Conservation (phyloP, 163 green algal genomes). For the Scenedesmus sp. region DNA sequence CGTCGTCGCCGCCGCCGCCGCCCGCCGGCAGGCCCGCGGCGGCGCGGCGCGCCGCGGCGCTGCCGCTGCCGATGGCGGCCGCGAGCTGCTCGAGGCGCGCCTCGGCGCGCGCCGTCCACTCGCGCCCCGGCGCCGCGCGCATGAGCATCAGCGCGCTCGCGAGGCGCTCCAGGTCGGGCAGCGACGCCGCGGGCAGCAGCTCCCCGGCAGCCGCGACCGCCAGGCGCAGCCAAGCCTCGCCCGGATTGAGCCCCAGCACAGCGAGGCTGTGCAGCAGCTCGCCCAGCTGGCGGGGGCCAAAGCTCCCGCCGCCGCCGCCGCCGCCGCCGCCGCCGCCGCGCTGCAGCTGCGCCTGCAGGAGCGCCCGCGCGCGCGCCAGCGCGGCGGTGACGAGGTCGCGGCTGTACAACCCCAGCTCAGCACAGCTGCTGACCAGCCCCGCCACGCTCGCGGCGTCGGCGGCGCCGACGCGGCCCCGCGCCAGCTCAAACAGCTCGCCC, state of each 20-base stretch:
- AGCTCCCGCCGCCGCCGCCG: slow-evolving; percentile 2
- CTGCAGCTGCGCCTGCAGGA: slow-evolving; percentile 37
- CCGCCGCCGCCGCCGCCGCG: not conserved
- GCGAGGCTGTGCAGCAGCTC: slow-evolving; percentile 39
- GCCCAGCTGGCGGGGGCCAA: slow-evolving; percentile 12
- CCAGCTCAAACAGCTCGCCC: not conserved
- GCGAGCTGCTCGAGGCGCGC: slow-evolving; percentile 28
- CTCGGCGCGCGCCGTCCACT: slow-evolving; percentile 26
- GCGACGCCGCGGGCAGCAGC: slow-evolving; percentile 4
- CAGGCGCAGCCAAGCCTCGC: slow-evolving; percentile 23
- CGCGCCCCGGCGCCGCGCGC: not conserved
- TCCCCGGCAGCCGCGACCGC: not conserved
- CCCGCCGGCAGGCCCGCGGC: not conserved
- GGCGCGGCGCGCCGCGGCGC: not conserved
- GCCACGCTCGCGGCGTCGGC: slow-evolving; percentile 11
- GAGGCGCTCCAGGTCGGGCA: slow-evolving; percentile 34
- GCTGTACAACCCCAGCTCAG: slow-evolving; percentile 18
- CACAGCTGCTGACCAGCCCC: slow-evolving; percentile 12
- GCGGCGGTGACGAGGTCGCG: not conserved
- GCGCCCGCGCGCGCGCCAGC: not conserved
- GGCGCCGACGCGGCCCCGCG: not conserved
- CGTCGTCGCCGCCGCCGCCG: not conserved
- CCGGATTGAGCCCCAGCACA: slow-evolving; percentile 18
- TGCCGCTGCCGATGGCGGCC: slow-evolving; percentile 5
- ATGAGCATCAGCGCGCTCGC: slow-evolving; percentile 32